phyloP scores from a whole-genome alignment of 495 filamentous ascomycete species.

The Hypoxylon crocopeplum region DNA sequence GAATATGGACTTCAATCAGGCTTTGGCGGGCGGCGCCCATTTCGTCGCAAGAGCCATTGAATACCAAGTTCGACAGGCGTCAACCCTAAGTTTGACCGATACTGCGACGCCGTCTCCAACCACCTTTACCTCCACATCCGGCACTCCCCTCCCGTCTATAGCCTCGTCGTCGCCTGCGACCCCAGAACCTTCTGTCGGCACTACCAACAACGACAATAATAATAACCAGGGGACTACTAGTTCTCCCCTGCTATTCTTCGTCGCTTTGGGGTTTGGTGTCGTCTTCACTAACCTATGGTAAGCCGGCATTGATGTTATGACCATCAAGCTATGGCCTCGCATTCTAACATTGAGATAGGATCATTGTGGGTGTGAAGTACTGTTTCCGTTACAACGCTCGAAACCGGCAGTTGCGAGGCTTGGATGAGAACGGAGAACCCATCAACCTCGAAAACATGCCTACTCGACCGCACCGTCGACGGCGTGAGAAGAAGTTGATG shows the following conservation, averaged over 20 bases:
- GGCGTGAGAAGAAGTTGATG: conserved; percentile 97
- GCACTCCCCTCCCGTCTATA: conserved; percentile 13
- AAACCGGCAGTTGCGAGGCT: conserved; percentile 73
- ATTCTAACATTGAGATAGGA: conserved; percentile 66
- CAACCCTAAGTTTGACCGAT: not conserved
- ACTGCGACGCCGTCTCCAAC: conserved; percentile 9
- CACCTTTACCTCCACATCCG: conserved; percentile 10
- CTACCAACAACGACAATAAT: conserved; percentile 16
- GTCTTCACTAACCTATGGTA: conserved; percentile 99
- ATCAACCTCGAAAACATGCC: conserved; percentile 85
- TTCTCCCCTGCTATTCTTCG: conserved; percentile 93
- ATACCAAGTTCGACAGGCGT: conserved; percentile 36
- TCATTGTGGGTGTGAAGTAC: conserved; percentile 99
- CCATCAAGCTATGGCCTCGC: not conserved
- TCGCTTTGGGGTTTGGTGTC: conserved; percentile 95
- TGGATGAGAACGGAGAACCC: conserved; percentile 85
- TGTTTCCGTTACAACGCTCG: conserved; percentile 98
- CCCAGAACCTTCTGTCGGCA: conserved; percentile 21
- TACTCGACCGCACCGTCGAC: conserved; percentile 71
- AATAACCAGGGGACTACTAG: conserved; percentile 52
- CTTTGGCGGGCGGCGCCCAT: conserved; percentile 39
- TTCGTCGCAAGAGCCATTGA: conserved; percentile 43
- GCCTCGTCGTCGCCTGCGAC: conserved; percentile 13
- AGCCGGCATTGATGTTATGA: conserved; percentile 37
- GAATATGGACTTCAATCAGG: conserved; percentile 43